phyloP scores from a whole-genome alignment of 73 alveolate genomes.

The Stentor roeselii region DNA sequence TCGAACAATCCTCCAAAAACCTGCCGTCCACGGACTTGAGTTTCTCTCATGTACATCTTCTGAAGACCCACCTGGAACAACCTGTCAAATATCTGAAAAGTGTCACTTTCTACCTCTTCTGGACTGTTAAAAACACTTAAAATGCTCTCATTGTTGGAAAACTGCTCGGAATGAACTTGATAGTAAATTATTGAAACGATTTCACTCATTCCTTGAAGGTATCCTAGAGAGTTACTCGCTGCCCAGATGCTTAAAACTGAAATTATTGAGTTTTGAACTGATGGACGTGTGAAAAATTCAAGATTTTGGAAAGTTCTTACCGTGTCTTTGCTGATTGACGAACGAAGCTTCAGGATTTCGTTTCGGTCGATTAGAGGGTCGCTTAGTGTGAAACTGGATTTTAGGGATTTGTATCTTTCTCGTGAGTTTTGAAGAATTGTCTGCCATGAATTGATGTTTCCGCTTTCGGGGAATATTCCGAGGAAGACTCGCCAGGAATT shows the following conservation, averaged over 20 bases:
- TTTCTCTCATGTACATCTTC: not conserved
- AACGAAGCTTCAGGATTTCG: not conserved
- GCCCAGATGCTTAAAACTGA: not conserved
- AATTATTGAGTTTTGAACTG: not conserved
- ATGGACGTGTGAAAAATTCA: not conserved
- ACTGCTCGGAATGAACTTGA: not conserved
- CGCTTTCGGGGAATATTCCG: not conserved
- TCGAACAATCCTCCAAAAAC: not conserved
- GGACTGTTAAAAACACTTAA: not conserved
- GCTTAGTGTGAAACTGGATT: not conserved
- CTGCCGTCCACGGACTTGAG: not conserved
- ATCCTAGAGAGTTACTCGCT: not conserved
- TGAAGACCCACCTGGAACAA: not conserved
- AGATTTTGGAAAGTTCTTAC: not conserved
- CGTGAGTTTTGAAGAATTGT: not conserved
- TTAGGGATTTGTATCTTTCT: not conserved
- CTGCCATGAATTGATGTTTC: not conserved
- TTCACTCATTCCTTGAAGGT: not conserved
- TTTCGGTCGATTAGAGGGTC: not conserved
- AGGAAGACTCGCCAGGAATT: slow-evolving; percentile 4
- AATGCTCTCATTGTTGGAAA: not conserved
- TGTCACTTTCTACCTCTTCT: not conserved
- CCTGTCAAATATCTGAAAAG: slow-evolving; percentile 1
- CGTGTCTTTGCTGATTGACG: not conserved
- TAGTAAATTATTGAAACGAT: not conserved